Evolutionary conservation across 441 rosid species (phyloP).

Genomic region (Dalechampia spathulata): DNA sequence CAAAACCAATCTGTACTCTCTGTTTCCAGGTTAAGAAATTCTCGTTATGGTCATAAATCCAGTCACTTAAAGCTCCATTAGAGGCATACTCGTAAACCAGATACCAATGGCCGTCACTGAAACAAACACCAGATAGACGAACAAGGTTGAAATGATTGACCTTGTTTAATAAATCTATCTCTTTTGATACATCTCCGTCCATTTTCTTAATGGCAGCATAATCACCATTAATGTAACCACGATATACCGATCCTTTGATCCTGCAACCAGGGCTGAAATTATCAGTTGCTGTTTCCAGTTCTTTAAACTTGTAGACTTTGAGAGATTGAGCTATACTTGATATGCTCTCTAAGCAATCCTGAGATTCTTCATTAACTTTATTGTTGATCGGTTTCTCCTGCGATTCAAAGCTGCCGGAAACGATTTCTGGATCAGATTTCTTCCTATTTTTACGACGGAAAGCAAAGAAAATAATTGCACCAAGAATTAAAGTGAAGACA

Average conservation of each 20-base stretch:
- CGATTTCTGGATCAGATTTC: constrained; percentile 7
- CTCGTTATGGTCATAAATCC: constrained; percentile 38
- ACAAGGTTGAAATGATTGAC: constrained; percentile 61
- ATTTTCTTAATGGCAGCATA: constrained; percentile 66
- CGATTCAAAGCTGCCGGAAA: constrained; percentile 27
- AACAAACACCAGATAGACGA: constrained; percentile 62
- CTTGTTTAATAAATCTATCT: constrained; percentile 49
- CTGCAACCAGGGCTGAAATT: constrained; percentile 46
- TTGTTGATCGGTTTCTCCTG: constrained; percentile 25
- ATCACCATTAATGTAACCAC: constrained; percentile 55
- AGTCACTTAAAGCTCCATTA: constrained; percentile 58
- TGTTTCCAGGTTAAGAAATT: constrained; percentile 48
- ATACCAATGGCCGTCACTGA: constrained; percentile 55
- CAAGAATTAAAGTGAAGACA: constrained; percentile 23
- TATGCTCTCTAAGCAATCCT: constrained; percentile 31
- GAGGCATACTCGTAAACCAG: constrained; percentile 63
- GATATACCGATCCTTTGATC: constrained; percentile 51
- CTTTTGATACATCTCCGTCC: constrained; percentile 57
- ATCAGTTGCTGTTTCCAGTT: constrained; percentile 54
- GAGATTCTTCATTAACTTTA: constrained; percentile 34
- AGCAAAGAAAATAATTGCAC: constrained; percentile 26
- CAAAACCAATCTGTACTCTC: constrained; percentile 51
- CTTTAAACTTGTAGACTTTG: constrained; percentile 48
- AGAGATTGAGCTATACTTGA: constrained; percentile 47
- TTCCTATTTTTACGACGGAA: constrained; percentile 17